phyloP scores from a whole-genome alignment of 192 early-diverging fungal species.

The Phycomyces blakesleeanus region DNA sequence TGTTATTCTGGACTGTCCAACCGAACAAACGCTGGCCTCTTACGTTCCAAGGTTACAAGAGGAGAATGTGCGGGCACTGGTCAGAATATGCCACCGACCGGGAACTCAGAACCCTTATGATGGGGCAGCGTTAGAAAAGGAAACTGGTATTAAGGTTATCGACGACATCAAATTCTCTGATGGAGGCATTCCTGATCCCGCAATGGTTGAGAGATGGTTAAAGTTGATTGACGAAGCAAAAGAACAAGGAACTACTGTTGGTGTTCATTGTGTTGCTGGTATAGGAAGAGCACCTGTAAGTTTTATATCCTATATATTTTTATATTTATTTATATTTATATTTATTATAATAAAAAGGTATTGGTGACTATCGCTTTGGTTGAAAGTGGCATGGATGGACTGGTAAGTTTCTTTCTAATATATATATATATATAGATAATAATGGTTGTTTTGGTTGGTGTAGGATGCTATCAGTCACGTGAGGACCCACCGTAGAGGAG shows the following conservation, averaged over 20 bases:
- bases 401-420: too few species aligned
- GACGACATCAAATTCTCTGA: slow-evolving; percentile 69
- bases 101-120: slow-evolving; percentile 49
- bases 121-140: slow-evolving; percentile 35
- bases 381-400: slow-evolving; percentile 68
- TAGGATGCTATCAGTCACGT: slow-evolving; percentile 49
- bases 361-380: slow-evolving; percentile 69
- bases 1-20: slow-evolving; percentile 73
- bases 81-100: slow-evolving; percentile 54
- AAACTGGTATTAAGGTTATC: slow-evolving; percentile 54
- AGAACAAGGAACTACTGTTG: slow-evolving; percentile 32
- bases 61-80: slow-evolving; percentile 59
- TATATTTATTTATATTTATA: too few species aligned
- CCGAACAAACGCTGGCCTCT: slow-evolving; percentile 45
- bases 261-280: slow-evolving; percentile 74
- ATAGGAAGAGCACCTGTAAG: slow-evolving; percentile 75
- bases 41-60: slow-evolving; percentile 52
- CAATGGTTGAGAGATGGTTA: slow-evolving; percentile 40
- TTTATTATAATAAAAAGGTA: too few species aligned
- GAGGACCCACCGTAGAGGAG: slow-evolving; percentile 41
- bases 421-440: too few species aligned
- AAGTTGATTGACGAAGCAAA: slow-evolving; percentile 33
- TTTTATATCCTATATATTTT: too few species aligned
- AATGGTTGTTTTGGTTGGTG: neutral
- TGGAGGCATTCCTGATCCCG: slow-evolving; percentile 54